phyloP scores from a whole-genome alignment of 2,329 filamentous ascomycete genomes.

The Clonostachys sp. region DNA sequence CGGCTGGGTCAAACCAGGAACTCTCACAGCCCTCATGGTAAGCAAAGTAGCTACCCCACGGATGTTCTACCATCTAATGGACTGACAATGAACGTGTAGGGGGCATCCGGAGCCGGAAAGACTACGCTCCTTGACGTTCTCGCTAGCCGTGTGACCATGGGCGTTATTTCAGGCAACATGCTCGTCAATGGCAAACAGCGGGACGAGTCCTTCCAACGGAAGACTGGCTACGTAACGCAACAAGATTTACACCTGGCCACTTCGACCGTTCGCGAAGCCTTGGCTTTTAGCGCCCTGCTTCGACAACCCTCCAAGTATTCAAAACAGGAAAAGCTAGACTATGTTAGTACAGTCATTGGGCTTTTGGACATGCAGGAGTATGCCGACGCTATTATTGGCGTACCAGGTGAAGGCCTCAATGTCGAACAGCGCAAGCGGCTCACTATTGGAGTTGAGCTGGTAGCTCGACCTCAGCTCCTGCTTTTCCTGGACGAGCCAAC shows the following conservation, averaged over 20 bases:
- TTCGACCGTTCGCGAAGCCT: conserved; percentile 65
- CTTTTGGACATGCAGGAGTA: conserved; percentile 49
- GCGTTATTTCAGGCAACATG: conserved; percentile 63
- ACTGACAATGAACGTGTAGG: conserved; percentile 11
- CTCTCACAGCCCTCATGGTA: conserved; percentile 77
- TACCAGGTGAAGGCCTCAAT: conserved; percentile 30
- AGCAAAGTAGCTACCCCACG: no score
- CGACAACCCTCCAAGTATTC: conserved; percentile 76
- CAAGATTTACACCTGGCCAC: conserved; percentile 37
- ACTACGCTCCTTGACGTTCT: conserved; percentile 59
- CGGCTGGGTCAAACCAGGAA: conserved; percentile 87
- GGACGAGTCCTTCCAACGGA: conserved; percentile 62
- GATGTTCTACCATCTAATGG: no score
- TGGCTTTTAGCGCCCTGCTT: conserved; percentile 80
- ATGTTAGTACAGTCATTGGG: conserved; percentile 43
- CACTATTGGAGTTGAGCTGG: conserved; percentile 91
- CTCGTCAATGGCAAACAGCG: conserved; percentile 59
- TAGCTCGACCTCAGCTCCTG: conserved; percentile 82
- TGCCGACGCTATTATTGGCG: conserved; percentile 42
- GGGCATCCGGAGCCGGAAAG: conserved; percentile 36
- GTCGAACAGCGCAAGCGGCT: conserved; percentile 56
- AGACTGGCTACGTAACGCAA: conserved; percentile 65
- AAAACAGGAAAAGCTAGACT: conserved; percentile 69
- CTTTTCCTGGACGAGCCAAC: conserved; percentile 94
- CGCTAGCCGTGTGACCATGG: conserved; percentile 63